Percentiles rank a stretch among this genome's conserved stretches.
Evolutionary conservation across 2,329 filamentous ascomycete genomes (phyloP).

Genomic region (Cytospora schulzeri): DNA sequence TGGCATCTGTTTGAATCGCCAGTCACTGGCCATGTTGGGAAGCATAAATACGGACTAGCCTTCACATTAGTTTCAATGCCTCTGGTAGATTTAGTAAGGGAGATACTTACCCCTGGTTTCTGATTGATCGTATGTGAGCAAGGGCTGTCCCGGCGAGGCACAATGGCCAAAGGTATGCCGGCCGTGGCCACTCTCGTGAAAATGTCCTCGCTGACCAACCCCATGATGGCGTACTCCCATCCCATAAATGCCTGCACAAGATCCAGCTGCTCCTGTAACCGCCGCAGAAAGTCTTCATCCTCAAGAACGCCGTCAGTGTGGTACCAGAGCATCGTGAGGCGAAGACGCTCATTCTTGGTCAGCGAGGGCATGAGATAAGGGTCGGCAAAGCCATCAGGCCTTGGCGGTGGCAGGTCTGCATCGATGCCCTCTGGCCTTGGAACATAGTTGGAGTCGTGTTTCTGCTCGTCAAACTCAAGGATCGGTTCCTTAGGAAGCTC

Average conservation of each 20-base stretch:
- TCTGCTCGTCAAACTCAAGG: neutral
- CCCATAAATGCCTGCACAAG: constrained; percentile 44
- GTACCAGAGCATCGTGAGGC: constrained; percentile 45
- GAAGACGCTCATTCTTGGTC: constrained; percentile 36
- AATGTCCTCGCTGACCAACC: constrained; percentile 45
- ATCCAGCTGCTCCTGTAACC: constrained; percentile 45
- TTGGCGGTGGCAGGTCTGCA: neutral
- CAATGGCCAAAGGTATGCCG: constrained; percentile 43
- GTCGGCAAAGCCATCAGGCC: constrained; percentile 4
- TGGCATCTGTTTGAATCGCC: constrained; percentile 46
- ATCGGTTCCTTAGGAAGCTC: neutral
- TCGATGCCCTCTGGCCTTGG: too few relatives aligned
- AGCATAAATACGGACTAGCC: constrained; percentile 42
- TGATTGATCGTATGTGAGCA: constrained; percentile 48
- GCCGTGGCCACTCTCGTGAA: constrained; percentile 46
- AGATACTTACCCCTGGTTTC: constrained; percentile 33
- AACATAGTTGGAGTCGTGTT: neutral
- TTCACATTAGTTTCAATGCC: neutral
- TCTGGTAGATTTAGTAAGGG: neutral
- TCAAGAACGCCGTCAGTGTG: constrained; percentile 44
- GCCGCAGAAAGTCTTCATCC: constrained; percentile 43
- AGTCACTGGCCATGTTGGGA: constrained; percentile 45
- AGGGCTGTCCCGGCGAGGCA: constrained; percentile 48
- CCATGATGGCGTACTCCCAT: constrained; percentile 50
- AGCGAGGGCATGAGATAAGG: constrained; percentile 25